Conservation (phyloP, 2,329 filamentous ascomycete species). For the Calonectria pauciramosa region DNA sequence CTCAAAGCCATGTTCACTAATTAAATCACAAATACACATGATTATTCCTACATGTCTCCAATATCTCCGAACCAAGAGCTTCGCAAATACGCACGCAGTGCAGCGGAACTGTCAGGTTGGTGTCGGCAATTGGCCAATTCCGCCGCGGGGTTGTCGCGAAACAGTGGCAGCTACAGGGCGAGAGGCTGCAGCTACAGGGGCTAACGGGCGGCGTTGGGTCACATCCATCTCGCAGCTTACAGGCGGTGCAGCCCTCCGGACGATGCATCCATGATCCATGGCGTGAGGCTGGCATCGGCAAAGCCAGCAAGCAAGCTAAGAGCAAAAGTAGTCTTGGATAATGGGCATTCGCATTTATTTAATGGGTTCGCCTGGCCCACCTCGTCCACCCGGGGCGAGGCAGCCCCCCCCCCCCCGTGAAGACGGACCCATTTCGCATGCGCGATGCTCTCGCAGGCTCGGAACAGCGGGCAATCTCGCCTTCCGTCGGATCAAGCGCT, state of each 20-base stretch:
- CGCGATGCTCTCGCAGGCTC: neutral
- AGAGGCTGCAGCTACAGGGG: neutral
- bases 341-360: neutral
- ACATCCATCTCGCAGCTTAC: neutral
- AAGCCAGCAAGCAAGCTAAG: neutral
- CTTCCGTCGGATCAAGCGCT: slow-evolving; percentile 3
- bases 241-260: neutral
- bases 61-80: no score
- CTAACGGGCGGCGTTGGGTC: neutral
- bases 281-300: neutral
- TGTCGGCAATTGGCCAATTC: slow-evolving; percentile 10
- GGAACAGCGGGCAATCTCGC: slow-evolving; percentile 10
- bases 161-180: neutral
- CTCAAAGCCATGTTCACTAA: neutral
- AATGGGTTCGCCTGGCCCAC: slow-evolving; percentile 4
- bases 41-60: neutral
- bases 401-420: no score
- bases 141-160: neutral
- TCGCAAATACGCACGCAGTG: neutral
- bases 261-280: neutral
- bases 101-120: neutral
- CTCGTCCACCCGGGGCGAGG: neutral
- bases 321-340: neutral
- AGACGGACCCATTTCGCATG: no score
- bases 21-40: neutral